Evolutionary conservation across 257 asterid species (phyloP).

Genomic region (Cinchona pubescens): DNA sequence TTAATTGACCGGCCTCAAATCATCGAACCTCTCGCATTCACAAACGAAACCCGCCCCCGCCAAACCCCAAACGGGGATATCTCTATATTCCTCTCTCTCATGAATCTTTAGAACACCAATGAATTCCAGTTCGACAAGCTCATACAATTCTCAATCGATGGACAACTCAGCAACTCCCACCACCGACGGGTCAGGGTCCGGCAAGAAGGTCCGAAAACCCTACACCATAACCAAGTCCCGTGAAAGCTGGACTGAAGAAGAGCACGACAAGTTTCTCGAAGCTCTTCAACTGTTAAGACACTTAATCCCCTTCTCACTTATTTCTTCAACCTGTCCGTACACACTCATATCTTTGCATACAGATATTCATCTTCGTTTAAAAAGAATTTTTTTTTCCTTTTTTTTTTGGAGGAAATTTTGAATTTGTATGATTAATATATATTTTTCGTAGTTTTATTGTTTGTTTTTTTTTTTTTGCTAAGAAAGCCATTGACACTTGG

Average conservation of each 20-base stretch:
- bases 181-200: slow-evolving; percentile 25
- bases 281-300: slow-evolving; percentile 75
- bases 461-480: no score
- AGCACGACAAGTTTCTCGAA: slow-evolving; percentile 88
- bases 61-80: slow-evolving; percentile 1
- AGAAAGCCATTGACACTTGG: neutral
- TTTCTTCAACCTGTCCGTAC: neutral
- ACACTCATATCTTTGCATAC: no score
- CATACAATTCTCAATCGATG: slow-evolving; percentile 40
- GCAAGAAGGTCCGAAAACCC: slow-evolving; percentile 73
- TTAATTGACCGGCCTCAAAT: slow-evolving; percentile 32
- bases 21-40: slow-evolving; percentile 4
- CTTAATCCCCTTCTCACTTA: neutral
- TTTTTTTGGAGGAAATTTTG: no score
- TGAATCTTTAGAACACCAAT: slow-evolving; percentile 19
- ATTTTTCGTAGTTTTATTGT: no score
- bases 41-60: slow-evolving; percentile 25
- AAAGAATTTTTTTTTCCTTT: no score
- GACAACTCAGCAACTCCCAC: slow-evolving; percentile 23
- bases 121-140: slow-evolving; percentile 29
- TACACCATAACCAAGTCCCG: slow-evolving; percentile 89
- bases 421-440: no score
- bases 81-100: neutral
- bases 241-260: slow-evolving; percentile 91
- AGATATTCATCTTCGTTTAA: no score